These are phyloP conservation scores for Phytophthora macrochlamydospora DNA, from an alignment of 352 stramenopile genomes.

Conservation along the genomic window DNA sequence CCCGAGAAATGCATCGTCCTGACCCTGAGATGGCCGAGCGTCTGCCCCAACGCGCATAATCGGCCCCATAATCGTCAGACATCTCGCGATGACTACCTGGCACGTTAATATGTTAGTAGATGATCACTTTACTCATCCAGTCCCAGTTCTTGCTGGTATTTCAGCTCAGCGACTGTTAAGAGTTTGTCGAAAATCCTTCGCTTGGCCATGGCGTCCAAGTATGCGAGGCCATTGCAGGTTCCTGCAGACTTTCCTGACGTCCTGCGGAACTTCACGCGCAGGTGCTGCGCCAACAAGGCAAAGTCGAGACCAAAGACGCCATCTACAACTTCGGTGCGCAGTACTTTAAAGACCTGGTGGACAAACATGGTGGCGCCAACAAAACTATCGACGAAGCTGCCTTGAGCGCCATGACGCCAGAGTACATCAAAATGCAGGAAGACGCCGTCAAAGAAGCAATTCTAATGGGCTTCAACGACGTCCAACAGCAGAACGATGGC, in stretches of 20 bases:
- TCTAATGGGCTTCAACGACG: constrained; percentile 50
- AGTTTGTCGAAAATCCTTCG: background rate
- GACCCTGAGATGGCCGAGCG: constrained; percentile 18
- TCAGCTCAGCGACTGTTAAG: background rate
- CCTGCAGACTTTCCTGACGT: constrained; percentile 75
- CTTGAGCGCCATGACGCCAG: constrained; percentile 26
- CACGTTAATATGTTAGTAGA: background rate
- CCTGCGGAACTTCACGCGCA: constrained; percentile 79
- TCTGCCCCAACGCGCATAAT: constrained; percentile 13
- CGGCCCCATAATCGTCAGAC: constrained; percentile 21
- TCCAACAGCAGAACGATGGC: constrained; percentile 43
- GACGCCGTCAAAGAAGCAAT: constrained; percentile 56
- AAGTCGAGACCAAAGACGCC: constrained; percentile 77
- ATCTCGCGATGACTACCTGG: constrained; percentile 19
- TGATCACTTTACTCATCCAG: background rate
- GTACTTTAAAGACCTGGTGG: constrained; percentile 72
- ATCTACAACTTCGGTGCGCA: constrained; percentile 78
- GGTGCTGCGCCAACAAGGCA: constrained; percentile 82
- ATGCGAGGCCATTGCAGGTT: constrained; percentile 81
- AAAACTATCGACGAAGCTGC: constrained; percentile 4
- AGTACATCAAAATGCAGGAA: constrained; percentile 69
- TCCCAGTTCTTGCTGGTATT: background rate
- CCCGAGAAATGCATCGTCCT: constrained; percentile 16
- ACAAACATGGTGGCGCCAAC: constrained; percentile 32
- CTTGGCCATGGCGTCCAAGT: constrained; percentile 77